Conservation (phyloP, 371 early-diverging fungal species). For the Lichtheimia hyalospora region DNA sequence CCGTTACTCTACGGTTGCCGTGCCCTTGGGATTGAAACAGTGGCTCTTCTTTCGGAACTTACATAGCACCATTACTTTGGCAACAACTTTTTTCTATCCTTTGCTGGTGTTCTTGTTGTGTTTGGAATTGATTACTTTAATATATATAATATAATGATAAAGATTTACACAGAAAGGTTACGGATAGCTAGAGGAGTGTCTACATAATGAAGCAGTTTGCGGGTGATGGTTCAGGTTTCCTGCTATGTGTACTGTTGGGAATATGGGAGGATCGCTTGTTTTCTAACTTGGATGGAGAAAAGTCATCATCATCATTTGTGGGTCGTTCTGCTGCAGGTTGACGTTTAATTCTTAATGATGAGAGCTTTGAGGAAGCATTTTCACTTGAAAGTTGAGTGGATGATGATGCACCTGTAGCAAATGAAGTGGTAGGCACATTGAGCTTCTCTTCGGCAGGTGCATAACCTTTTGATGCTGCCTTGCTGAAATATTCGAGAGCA, state of each 20-base stretch:
- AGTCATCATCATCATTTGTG: not conserved
- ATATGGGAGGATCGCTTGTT: too few species aligned
- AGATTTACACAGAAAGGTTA: too few species aligned
- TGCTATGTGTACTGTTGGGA: too few species aligned
- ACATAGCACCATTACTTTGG: too few species aligned
- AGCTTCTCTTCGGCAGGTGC: slow-evolving; percentile 30
- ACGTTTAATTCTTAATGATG: not conserved
- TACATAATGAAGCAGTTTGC: slow-evolving; percentile 5
- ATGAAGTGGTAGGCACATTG: slow-evolving; percentile 20
- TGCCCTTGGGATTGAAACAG: too few species aligned
- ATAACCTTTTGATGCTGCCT: slow-evolving; percentile 38
- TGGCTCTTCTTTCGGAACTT: too few species aligned
- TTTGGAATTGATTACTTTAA: too few species aligned
- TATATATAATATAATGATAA: not conserved
- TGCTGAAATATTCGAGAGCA: slow-evolving; percentile 32
- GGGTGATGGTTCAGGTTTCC: not conserved
- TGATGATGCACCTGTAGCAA: not conserved
- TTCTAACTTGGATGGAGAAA: too few species aligned
- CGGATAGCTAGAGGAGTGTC: not conserved
- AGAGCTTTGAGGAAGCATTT: not conserved
- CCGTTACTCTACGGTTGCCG: too few species aligned
- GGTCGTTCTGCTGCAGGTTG: not conserved
- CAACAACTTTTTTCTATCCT: too few species aligned
- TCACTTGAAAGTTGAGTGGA: not conserved
- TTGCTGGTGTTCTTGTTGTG: too few species aligned